These are phyloP conservation scores for Mallotus nudiflorus DNA, from an alignment of 345 rosid genomes.

Conservation along the genomic window DNA sequence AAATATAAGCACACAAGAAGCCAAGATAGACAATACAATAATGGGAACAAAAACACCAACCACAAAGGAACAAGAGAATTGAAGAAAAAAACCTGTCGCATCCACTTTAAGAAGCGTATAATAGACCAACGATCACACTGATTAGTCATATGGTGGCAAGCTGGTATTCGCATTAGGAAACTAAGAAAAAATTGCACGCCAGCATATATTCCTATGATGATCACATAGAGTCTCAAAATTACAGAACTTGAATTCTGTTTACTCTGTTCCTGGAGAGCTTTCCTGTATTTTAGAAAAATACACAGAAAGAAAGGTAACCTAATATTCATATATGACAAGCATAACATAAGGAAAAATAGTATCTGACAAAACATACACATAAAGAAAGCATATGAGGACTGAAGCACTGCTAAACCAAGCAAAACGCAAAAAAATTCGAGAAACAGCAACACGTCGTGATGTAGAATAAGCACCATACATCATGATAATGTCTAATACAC, in stretches of 20 bases:
- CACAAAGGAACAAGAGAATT: not conserved
- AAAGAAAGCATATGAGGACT: conserved; percentile 70
- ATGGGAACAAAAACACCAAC: conserved; percentile 7
- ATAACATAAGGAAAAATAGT: conserved; percentile 6
- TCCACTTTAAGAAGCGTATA: conserved; percentile 86
- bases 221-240: conserved; percentile 63
- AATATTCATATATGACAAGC: conserved; percentile 6
- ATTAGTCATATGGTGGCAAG: conserved; percentile 71
- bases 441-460: conserved; percentile 67
- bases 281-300: conserved; percentile 46
- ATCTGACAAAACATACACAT: conserved; percentile 64
- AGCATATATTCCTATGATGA: conserved; percentile 75
- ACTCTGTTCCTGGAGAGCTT: conserved; percentile 60
- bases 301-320: conserved; percentile 5
- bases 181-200: conserved; percentile 78
- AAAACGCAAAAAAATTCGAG: conserved; percentile 87
- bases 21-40: conserved; percentile 5
- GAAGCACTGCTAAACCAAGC: conserved; percentile 81
- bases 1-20: not conserved
- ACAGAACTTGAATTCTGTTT: conserved; percentile 44
- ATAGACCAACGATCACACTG: conserved; percentile 80
- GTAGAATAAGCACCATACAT: conserved; percentile 98
- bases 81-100: conserved; percentile 81
- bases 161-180: conserved; percentile 87
- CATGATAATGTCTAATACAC: conserved; percentile 87